Conservation (phyloP, 2,329 filamentous ascomycete genomes). For the Plenodomus tracheiphilus region DNA sequence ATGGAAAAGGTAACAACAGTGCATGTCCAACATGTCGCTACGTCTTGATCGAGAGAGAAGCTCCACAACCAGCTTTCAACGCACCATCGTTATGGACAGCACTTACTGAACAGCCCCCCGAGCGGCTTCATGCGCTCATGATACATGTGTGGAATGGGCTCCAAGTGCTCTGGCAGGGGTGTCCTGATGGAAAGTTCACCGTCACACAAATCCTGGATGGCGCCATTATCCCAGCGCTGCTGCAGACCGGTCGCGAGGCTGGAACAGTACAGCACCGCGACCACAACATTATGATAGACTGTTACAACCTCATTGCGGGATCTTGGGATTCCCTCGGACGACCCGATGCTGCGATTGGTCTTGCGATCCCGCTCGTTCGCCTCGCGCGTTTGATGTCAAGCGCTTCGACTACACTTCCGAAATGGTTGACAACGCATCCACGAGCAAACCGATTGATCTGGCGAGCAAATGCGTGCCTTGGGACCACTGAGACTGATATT, state of each 20-base stretch:
- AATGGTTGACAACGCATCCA: constrained; percentile 26
- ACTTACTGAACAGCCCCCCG: constrained; percentile 25
- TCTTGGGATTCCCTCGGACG: constrained; percentile 33
- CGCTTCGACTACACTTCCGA: constrained; percentile 22
- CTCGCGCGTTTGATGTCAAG: constrained; percentile 35
- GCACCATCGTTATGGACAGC: constrained; percentile 29
- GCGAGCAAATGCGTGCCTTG: constrained; percentile 34
- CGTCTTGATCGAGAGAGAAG: constrained; percentile 18
- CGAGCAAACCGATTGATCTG: constrained; percentile 30
- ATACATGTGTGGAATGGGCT: constrained; percentile 22
- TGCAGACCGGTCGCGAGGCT: constrained; percentile 4
- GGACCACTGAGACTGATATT: constrained; percentile 13
- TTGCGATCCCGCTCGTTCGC: constrained; percentile 34
- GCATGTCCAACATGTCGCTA: constrained; percentile 35
- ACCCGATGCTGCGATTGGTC: constrained; percentile 23
- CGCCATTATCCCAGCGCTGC: constrained; percentile 28
- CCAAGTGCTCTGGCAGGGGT: constrained; percentile 21
- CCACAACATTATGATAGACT: constrained; percentile 21
- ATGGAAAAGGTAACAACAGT: constrained; percentile 25
- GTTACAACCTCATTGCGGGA: constrained; percentile 26
- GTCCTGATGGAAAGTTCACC: constrained; percentile 20
- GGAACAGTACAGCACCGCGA: neutral
- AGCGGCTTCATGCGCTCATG: constrained; percentile 24
- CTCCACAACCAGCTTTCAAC: constrained; percentile 17
- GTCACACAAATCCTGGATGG: constrained; percentile 21